Evolutionary conservation across 2,329 filamentous ascomycete genomes (phyloP).

Genomic region (Fusarium papillatum): DNA sequence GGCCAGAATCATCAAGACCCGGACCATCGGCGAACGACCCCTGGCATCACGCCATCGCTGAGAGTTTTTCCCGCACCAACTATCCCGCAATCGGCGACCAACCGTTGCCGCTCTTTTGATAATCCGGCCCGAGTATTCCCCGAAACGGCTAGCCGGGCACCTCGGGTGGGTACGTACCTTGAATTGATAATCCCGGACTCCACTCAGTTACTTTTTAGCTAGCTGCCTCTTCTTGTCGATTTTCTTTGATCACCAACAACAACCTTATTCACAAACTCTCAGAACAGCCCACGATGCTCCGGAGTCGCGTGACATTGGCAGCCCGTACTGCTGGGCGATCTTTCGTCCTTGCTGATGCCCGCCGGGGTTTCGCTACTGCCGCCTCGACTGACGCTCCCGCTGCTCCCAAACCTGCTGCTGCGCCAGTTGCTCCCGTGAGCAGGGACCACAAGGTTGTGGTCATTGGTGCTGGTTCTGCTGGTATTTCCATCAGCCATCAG

Average conservation of each 20-base stretch:
- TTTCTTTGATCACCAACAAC: constrained; percentile 12
- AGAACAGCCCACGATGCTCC: constrained; percentile 38
- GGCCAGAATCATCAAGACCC: background rate
- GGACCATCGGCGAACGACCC: constrained; percentile 8
- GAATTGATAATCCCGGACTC: constrained; percentile 17
- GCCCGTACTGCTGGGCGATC: constrained; percentile 25
- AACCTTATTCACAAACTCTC: background rate
- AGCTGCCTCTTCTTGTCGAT: constrained; percentile 7
- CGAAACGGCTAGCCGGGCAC: background rate
- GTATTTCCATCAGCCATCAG: constrained; percentile 76
- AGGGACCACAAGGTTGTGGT: constrained; percentile 74
- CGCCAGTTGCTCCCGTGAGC: background rate
- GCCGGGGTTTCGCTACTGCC: constrained; percentile 26
- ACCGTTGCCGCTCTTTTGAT: background rate
- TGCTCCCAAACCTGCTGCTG: background rate
- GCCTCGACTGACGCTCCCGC: constrained; percentile 3
- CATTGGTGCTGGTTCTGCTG: constrained; percentile 76
- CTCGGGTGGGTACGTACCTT: constrained; percentile 25
- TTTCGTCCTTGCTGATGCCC: background rate
- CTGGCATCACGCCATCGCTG: constrained; percentile 17
- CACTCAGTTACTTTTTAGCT: constrained; percentile 21
- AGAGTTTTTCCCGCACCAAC: background rate
- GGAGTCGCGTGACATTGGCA: constrained; percentile 29
- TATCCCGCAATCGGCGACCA: constrained; percentile 13
- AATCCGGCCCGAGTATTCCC: background rate